Base-by-base conservation (phyloP, 2,329 filamentous ascomycete genomes). In the Davidsoniella australis region DNA sequence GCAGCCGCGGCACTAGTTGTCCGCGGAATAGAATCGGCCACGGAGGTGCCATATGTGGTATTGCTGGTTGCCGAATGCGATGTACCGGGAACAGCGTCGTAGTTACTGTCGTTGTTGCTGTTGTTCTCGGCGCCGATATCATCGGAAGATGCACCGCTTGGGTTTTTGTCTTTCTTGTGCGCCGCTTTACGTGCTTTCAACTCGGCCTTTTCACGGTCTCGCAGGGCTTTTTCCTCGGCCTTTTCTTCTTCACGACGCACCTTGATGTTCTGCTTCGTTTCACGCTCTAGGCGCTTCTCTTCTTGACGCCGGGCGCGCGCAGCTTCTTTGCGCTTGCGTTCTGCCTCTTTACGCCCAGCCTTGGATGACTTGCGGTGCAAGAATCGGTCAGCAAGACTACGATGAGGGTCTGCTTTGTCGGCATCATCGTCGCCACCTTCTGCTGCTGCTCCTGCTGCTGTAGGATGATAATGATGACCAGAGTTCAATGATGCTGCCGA, bases 221-320 rank as follows among this genome's bases (percentile, higher is more conserved):
- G 72, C 0, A 79, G 60, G 55, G 82, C 77, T 44, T 66, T 64
- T 9, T 63, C 61, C 12, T 66, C 66, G 54, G 68, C 69, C 24
- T 60, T 65, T 23, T 63, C 56, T 37, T 66, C 61, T 41, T 69
- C 73, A 53, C 73, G 66, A 18, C 71, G 68, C 48, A 72, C 68
- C 56, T 72, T 71, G 45, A 65, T 66, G 42, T 80, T 73, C 50
- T 72, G 65, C 45, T 67, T 64, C 54, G 69, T 62, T 52, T 68
- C 67, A 33, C 73, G 72, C 9, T 63, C 62, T 16, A 66, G 65
- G 53, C 68, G 69, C 23, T 60, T 65, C 26, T 63, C 56, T 33
- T 65, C 61, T 41, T 68, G 73, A 53, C 73, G 66, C 17, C 70
- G 68, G 47, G 72, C 68, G 55, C 72, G 71, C n/a, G 66, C 67